phyloP scores from a whole-genome alignment of 2,329 filamentous ascomycete species.

The Gnomoniopsis sp. region DNA sequence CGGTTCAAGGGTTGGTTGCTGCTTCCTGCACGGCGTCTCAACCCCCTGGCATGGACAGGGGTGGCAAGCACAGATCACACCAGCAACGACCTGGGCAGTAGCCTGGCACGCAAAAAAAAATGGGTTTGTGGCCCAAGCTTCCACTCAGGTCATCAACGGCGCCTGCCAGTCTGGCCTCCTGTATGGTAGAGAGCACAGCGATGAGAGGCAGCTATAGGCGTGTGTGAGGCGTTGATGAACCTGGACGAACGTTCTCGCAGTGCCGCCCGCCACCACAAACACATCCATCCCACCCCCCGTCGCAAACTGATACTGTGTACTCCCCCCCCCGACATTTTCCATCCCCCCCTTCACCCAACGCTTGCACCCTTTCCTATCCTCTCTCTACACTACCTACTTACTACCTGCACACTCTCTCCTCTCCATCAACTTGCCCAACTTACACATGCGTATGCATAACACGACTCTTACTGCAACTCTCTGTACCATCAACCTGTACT shows the following conservation, averaged over 20 bases:
- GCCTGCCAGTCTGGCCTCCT: no score
- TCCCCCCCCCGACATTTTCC: neutral
- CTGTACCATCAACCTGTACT: conserved; percentile 1
- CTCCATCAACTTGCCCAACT: neutral
- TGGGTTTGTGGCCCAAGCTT: no score
- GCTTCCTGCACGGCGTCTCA: neutral
- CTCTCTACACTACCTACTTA: neutral
- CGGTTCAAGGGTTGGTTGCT: neutral
- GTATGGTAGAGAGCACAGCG: no score
- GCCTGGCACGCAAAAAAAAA: neutral
- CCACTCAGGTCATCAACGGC: no score
- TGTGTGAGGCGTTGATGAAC: no score
- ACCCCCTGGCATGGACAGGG: neutral
- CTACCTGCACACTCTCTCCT: neutral
- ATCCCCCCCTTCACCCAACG: neutral
- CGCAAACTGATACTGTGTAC: neutral
- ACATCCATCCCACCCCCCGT: neutral
- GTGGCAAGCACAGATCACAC: neutral
- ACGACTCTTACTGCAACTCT: neutral
- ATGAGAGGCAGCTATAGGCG: no score
- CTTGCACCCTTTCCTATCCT: no score
- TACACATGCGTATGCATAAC: neutral
- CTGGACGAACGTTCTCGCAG: neutral
- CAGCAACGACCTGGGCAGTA: neutral
- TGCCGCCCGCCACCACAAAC: no score